A percentile compares a stretch with the other conserved stretches of the same genome.
Evolutionary conservation across 352 stramenopile species (phyloP).

Genomic region (Globisporangium spinosum): DNA sequence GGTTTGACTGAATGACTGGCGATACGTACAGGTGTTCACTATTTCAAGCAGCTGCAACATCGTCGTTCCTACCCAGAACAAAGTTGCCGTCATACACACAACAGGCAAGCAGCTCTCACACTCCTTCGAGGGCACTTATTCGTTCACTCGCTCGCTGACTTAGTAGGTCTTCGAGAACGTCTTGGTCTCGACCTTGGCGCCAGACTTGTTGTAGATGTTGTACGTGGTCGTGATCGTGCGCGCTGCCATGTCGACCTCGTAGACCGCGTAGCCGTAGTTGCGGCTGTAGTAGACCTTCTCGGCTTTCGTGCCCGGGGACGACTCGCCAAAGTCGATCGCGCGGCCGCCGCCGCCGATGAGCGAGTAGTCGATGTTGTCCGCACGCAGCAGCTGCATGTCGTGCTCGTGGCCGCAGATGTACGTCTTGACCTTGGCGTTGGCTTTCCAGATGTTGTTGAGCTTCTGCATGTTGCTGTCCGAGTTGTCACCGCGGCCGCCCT

Average conservation of each 20-base stretch:
- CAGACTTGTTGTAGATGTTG: conserved; percentile 32
- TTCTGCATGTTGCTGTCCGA: conserved; percentile 24
- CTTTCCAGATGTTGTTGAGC: conserved; percentile 24
- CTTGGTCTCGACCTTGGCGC: conserved; percentile 27
- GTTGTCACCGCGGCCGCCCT: conserved; percentile 29
- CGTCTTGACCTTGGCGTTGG: conserved; percentile 26
- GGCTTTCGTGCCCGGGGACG: conserved; percentile 24
- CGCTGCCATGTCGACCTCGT: conserved; percentile 25
- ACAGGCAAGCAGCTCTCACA: background rate
- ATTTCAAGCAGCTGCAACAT: background rate
- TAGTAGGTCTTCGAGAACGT: conserved; percentile 28
- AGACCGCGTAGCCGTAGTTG: conserved; percentile 35
- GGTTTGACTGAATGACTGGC: background rate
- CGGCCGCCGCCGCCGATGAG: conserved; percentile 35
- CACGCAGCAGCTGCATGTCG: conserved; percentile 38
- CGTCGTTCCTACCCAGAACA: background rate
- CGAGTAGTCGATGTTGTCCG: conserved; percentile 31
- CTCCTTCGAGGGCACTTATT: background rate
- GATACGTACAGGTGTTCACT: background rate
- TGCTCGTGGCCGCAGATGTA: conserved; percentile 43
- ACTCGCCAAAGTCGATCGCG: conserved; percentile 26
- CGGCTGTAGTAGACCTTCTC: conserved; percentile 32
- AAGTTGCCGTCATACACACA: background rate
- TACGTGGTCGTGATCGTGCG: conserved; percentile 33
- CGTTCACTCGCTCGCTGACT: background rate